These are phyloP conservation scores for Acacia pycnantha DNA, from an alignment of 331 rosid genomes.

Conservation along the genomic window DNA sequence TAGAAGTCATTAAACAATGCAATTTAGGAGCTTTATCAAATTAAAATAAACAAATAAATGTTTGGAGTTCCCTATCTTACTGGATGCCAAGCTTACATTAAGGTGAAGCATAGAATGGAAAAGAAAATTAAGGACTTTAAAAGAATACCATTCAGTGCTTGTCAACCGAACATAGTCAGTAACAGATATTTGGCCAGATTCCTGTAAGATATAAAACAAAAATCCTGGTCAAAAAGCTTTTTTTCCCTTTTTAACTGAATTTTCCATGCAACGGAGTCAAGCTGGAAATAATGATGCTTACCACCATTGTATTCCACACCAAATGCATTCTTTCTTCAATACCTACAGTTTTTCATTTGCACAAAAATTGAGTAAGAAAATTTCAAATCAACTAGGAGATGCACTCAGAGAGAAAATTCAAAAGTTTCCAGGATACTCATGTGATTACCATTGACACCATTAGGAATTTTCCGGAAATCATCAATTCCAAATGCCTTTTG, in stretches of 20 bases:
- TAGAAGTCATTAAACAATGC: neutral
- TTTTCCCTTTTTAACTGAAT: slow-evolving; percentile 18
- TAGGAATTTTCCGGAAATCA: slow-evolving; percentile 90
- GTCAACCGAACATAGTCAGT: slow-evolving; percentile 82
- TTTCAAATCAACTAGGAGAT: slow-evolving; percentile 20
- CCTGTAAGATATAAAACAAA: slow-evolving; percentile 46
- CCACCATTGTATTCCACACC: slow-evolving; percentile 88
- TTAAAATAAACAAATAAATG: neutral
- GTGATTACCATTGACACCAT: slow-evolving; percentile 89
- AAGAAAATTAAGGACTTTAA: neutral
- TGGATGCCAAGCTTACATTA: neutral
- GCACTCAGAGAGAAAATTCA: no score
- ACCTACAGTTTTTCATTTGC: slow-evolving; percentile 52
- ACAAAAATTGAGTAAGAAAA: slow-evolving; percentile 18
- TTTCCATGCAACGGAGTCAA: slow-evolving; percentile 7
- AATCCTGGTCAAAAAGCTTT: slow-evolving; percentile 17
- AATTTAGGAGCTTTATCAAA: slow-evolving; percentile 22
- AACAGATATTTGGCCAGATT: slow-evolving; percentile 86
- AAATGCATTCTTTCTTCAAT: slow-evolving; percentile 96
- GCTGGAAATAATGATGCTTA: slow-evolving; percentile 54
- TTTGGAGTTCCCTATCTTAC: neutral
- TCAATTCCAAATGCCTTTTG: slow-evolving; percentile 86
- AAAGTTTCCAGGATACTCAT: neutral
- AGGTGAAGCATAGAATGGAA: neutral
- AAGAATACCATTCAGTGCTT: slow-evolving; percentile 78